Conservation (phyloP, 2,329 filamentous ascomycete genomes). For the Cladophialophora exuberans region DNA sequence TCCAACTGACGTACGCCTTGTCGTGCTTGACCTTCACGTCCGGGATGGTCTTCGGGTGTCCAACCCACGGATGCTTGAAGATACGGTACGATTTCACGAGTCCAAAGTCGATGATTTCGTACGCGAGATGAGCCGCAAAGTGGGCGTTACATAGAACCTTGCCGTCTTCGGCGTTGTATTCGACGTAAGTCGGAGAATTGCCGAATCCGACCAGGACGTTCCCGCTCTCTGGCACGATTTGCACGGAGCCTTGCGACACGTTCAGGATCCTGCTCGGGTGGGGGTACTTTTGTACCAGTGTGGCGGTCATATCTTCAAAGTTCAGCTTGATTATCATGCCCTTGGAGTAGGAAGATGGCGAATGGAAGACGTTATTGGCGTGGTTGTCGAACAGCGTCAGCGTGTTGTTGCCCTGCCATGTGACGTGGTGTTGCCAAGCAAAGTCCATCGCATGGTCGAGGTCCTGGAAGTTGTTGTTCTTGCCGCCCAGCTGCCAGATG, state of each 20-base stretch:
- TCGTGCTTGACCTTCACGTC: conserved; percentile 33
- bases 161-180: conserved; percentile 46
- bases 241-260: conserved; percentile 47
- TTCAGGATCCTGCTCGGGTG: conserved; percentile 43
- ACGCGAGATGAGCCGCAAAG: conserved; percentile 47
- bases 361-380: conserved; percentile 30
- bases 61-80: conserved; percentile 58
- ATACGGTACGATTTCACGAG: conserved; percentile 58
- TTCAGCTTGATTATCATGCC: conserved; percentile 50
- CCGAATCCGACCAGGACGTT: conserved; percentile 57
- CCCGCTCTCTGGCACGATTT: conserved; percentile 43
- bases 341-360: conserved; percentile 41
- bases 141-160: conserved; percentile 58
- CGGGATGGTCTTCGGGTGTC: conserved; percentile 46
- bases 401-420: conserved; percentile 39
- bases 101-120: conserved; percentile 40
- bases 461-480: conserved; percentile 50
- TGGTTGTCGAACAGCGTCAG: conserved; percentile 48
- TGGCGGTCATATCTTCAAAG: conserved; percentile 47
- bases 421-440: conserved; percentile 57
- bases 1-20: conserved; percentile 49
- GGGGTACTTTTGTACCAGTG: conserved; percentile 44
- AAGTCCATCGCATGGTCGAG: conserved; percentile 51
- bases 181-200: conserved; percentile 52
- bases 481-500: conserved; percentile 59